These are phyloP conservation scores for Xerocomellus chrysenteron DNA, from an alignment of 768 basidiomycete species.

Conservation along the genomic window DNA sequence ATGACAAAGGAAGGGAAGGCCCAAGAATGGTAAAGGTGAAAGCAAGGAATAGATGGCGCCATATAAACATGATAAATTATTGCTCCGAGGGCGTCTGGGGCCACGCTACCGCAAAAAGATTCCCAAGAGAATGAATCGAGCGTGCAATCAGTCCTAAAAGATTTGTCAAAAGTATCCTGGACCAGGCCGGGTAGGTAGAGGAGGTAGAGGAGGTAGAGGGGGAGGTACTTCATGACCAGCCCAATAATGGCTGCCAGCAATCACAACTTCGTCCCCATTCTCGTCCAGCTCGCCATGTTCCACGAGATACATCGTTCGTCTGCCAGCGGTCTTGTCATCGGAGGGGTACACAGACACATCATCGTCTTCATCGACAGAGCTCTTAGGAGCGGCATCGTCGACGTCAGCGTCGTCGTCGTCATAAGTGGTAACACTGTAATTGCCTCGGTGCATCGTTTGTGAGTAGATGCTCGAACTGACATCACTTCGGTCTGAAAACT, in stretches of 20 bases:
- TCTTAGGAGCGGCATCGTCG: constrained; percentile 13
- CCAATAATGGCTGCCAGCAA: constrained; percentile 24
- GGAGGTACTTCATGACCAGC: constrained; percentile 11
- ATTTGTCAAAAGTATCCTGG: constrained; percentile 28
- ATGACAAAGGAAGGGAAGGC: constrained; percentile 6
- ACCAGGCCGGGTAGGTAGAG: constrained; percentile 21
- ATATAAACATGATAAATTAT: constrained; percentile 35
- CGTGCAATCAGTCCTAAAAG: neutral
- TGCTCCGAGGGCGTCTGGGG: neutral
- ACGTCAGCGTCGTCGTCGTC: constrained; percentile 26
- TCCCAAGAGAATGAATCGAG: constrained; percentile 10
- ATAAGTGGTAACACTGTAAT: constrained; percentile 15
- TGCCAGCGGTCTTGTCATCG: constrained; percentile 33
- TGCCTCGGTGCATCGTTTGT: constrained; percentile 16
- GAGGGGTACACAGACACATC: constrained; percentile 31
- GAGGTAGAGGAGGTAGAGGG: constrained; percentile 22
- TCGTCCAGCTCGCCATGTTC: constrained; percentile 29
- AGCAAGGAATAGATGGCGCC: constrained; percentile 5
- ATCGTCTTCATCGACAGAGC: constrained; percentile 22
- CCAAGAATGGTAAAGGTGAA: constrained; percentile 13
- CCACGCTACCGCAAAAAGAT: constrained; percentile 1
- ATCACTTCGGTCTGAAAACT: constrained; percentile 20
- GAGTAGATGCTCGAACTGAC: constrained; percentile 19
- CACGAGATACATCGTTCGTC: constrained; percentile 35
- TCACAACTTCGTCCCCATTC: constrained; percentile 19